phyloP scores from a whole-genome alignment of 129 eudicot species.

The Sambucus nigra region DNA sequence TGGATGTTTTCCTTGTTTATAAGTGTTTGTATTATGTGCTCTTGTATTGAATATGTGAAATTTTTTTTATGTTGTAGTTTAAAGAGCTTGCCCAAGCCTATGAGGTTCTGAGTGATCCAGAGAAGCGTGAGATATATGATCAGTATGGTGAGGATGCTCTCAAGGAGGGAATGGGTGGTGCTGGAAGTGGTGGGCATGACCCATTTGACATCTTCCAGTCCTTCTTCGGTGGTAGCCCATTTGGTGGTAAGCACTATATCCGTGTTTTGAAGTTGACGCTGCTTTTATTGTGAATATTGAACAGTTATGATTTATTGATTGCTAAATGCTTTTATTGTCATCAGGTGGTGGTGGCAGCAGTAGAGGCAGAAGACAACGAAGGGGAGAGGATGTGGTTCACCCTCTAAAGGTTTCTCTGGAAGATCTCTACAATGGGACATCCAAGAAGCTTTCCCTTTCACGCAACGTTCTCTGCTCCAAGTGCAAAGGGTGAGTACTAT shows the following conservation, averaged over 20 bases:
- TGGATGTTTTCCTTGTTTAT: too few species aligned
- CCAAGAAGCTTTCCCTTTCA: conserved; percentile 61
- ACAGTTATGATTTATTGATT: background rate
- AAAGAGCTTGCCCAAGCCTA: conserved; percentile 82
- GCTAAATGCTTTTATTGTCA: background rate
- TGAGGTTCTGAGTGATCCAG: conserved; percentile 75
- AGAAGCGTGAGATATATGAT: conserved; percentile 79
- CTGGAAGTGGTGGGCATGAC: conserved; percentile 65
- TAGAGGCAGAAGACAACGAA: conserved; percentile 64
- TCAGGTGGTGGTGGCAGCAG: conserved; percentile 53
- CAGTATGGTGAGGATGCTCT: conserved; percentile 86
- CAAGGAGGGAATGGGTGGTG: conserved; percentile 88
- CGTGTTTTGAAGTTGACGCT: background rate
- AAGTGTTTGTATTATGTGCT: background rate
- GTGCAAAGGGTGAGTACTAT: conserved; percentile 54
- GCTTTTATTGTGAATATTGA: background rate
- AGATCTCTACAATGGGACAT: conserved; percentile 66
- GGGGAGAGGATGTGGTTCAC: conserved; percentile 73
- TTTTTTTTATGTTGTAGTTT: conserved; percentile 32
- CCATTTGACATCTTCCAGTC: conserved; percentile 79
- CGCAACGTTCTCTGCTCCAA: conserved; percentile 55
- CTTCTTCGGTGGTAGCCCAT: conserved; percentile 57
- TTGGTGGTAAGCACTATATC: conserved; percentile 38
- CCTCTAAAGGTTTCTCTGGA: conserved; percentile 73
- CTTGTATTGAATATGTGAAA: background rate